Conservation (phyloP, 2,329 filamentous ascomycete genomes). For the Scedosporium aurantiacum region DNA sequence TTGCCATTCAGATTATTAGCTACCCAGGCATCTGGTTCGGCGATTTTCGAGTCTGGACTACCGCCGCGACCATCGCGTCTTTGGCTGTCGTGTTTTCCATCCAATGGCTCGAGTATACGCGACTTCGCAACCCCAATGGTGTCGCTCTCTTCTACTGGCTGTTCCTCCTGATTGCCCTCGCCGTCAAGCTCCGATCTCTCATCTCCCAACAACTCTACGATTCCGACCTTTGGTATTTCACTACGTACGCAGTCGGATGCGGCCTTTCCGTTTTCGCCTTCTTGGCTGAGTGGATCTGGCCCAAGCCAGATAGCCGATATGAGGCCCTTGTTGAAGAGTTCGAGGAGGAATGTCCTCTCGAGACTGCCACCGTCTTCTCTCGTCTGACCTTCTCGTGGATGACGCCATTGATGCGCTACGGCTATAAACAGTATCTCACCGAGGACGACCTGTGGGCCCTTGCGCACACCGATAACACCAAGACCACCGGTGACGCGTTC, state of each 20-base stretch:
- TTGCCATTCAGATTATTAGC: constrained; percentile 62
- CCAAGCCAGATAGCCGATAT: constrained; percentile 52
- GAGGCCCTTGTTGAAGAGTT: constrained; percentile 37
- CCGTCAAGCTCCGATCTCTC: constrained; percentile 76
- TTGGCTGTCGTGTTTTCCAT: constrained; percentile 64
- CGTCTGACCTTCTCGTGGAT: constrained; percentile 95
- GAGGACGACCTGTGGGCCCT: constrained; percentile 95
- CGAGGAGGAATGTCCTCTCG: constrained; percentile 58
- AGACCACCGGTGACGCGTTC: constrained; percentile 58
- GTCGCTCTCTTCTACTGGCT: constrained; percentile 90
- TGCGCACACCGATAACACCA: constrained; percentile 67
- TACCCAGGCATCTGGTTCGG: constrained; percentile 60
- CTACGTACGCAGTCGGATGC: constrained; percentile 61
- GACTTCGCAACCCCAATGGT: constrained; percentile 74
- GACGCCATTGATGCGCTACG: constrained; percentile 94
- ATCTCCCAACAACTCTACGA: constrained; percentile 65
- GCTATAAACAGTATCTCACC: constrained; percentile 83
- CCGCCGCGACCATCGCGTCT: constrained; percentile 59
- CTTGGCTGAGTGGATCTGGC: constrained; percentile 72
- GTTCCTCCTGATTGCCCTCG: constrained; percentile 65
- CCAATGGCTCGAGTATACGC: constrained; percentile 78
- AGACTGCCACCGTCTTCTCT: constrained; percentile 91
- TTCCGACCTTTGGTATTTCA: constrained; percentile 61
- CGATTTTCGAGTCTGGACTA: constrained; percentile 82
- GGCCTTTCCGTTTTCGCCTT: constrained; percentile 63